Base-by-base conservation (phyloP, 2,329 filamentous ascomycete genomes). In the Rhexocercosporidium sp. region DNA sequence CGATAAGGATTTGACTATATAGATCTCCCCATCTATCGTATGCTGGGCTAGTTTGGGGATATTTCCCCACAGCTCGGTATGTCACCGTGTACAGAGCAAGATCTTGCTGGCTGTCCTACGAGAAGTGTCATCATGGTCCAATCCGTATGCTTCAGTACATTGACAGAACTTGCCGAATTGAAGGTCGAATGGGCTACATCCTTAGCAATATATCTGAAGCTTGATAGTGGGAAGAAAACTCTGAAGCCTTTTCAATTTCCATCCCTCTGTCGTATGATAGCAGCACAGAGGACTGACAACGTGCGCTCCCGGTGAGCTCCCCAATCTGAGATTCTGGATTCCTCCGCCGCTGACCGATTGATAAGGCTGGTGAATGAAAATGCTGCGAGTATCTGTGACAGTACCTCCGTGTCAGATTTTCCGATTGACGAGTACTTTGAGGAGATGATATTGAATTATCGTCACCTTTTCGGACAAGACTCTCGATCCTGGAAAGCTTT, bases 391-490 rank as follows among this genome's bases (percentile, higher is more conserved):
- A 51, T 29, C 14, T 51, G 47, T 16, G 47, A 51, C 12, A 25
- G 27, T 44, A 25, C 25, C 20, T 22, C 20, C 1, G 34, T 9
- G 16, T 37, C 56, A 16, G 47, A 51, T 12, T 9, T 41, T n/a
- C 20, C 56, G 14, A 14, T 34, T n/a, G 37, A 37, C 18, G 37
- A 41, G 11, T 44, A 59, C 37, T 44, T 39, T 34, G 31, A 66
- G 20, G 18, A 51, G 22, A 51, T 34, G 11, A 27, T 68, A 5
- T 22, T 68, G 3, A 20, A 20, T 4, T 74, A 72, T 47, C 70
- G 71, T n/a, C 57, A 73, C 12, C 63, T 74, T 14, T 74, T 74
- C 27, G 65, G 66, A 3, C 70, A 71, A 53, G 67, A 67, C 39
- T 12, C 62, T 1, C 18, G 41, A 18, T 51, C 47, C 12, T 51